phyloP scores from a whole-genome alignment of 1,139 yeast species.

The Entelexis sorbosivorans region DNA sequence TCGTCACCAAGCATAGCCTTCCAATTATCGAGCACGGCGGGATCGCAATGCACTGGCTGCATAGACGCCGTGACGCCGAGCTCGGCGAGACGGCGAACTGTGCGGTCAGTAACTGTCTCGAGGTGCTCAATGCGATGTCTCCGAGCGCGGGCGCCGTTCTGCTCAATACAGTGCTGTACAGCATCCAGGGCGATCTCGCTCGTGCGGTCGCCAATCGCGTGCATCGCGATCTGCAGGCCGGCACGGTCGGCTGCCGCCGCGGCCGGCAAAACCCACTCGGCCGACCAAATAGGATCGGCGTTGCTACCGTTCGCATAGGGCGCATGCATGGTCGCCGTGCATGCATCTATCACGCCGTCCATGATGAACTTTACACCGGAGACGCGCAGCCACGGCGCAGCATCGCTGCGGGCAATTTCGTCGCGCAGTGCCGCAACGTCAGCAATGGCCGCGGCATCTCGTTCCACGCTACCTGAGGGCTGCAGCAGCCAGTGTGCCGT shows the following conservation, averaged over 20 bases:
- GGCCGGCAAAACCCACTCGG: neutral
- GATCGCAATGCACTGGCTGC: constrained; percentile 10
- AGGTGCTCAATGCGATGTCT: constrained; percentile 9
- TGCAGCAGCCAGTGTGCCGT: constrained; percentile 1
- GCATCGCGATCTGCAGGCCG: constrained; percentile 2
- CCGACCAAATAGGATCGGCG: neutral
- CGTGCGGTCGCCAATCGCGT: constrained; percentile 10
- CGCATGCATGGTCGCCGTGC: constrained; percentile 8
- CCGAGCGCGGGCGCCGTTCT: neutral
- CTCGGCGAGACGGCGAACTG: neutral
- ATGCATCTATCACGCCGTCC: constrained; percentile 11
- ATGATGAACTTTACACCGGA: constrained; percentile 2
- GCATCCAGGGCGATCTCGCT: constrained; percentile 8
- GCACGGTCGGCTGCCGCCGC: neutral
- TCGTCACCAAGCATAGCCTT: constrained; percentile 9
- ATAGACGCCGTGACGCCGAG: constrained; percentile 5
- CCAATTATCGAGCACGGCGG: constrained; percentile 1
- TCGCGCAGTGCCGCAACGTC: neutral
- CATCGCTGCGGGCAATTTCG: neutral
- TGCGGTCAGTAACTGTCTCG: neutral
- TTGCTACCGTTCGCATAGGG: constrained; percentile 7
- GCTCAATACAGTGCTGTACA: neutral
- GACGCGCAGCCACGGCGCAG: constrained; percentile 3
- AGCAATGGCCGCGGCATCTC: neutral
- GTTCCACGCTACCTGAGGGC: neutral